Evolutionary conservation across 345 rosid species (phyloP).

Genomic region (Acer saccharum): DNA sequence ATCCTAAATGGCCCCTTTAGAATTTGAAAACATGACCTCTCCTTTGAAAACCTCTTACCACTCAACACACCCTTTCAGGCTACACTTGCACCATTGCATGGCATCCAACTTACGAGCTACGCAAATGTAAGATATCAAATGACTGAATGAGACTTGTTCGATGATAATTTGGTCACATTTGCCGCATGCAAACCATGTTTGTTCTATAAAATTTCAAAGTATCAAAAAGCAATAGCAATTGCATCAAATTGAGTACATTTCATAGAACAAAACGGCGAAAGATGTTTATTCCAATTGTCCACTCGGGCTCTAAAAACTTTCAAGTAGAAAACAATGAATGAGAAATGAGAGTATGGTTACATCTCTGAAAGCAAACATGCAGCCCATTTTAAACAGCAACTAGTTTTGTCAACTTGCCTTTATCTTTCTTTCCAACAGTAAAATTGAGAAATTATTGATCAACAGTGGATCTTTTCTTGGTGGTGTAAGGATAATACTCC

Average conservation of each 20-base stretch:
- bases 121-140: too few species aligned
- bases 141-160: too few species aligned
- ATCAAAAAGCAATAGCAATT: background rate
- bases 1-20: too few species aligned
- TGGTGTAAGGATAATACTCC: constrained; percentile 92
- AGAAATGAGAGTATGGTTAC: constrained; percentile 34
- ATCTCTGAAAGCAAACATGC: constrained; percentile 41
- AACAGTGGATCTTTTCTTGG: constrained; percentile 68
- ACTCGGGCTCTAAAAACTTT: constrained; percentile 11
- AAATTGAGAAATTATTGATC: constrained; percentile 41
- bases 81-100: too few species aligned
- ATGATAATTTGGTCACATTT: background rate
- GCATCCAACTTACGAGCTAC: too few species aligned
- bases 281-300: constrained; percentile 29
- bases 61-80: too few species aligned
- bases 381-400: constrained; percentile 19
- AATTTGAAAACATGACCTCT: too few species aligned
- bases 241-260: constrained; percentile 6
- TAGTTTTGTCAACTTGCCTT: constrained; percentile 10
- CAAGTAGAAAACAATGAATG: constrained; percentile 17
- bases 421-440: constrained; percentile 15
- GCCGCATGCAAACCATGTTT: background rate
- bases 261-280: constrained; percentile 18
- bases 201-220: background rate
- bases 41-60: too few species aligned